phyloP scores from a whole-genome alignment of 345 rosid species.

The Draba incana region DNA sequence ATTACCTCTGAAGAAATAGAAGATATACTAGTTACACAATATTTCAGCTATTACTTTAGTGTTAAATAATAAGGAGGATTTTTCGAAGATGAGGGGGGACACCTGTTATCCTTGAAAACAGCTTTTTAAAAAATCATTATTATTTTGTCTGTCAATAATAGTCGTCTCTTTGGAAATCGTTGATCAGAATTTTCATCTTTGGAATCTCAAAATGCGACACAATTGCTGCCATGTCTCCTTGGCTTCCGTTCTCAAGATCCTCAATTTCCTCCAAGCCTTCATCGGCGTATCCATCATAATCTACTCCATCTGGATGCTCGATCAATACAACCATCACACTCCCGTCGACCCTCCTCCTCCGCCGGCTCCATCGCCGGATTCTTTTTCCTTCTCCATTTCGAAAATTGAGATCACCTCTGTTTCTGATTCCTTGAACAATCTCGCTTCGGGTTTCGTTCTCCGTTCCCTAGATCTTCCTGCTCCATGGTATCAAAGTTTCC shows the following conservation, averaged over 20 bases:
- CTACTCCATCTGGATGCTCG: constrained; percentile 90
- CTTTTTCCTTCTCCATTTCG: constrained; percentile 28
- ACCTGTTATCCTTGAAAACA: no score
- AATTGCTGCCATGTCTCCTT: constrained; percentile 77
- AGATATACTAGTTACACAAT: no score
- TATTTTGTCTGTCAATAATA: no score
- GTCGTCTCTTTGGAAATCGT: no score
- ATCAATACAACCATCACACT: constrained; percentile 64
- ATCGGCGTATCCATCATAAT: constrained; percentile 62
- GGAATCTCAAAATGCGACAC: constrained; percentile 49
- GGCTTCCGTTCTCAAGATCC: constrained; percentile 67
- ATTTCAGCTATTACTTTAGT: no score
- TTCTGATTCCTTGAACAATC: constrained; percentile 27
- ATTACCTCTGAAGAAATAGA: no score
- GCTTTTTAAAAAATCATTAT: no score
- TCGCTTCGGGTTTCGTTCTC: constrained; percentile 42
- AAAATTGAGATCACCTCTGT: constrained; percentile 38
- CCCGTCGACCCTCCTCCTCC: constrained; percentile 45
- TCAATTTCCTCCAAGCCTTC: constrained; percentile 74
- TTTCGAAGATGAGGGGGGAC: no score
- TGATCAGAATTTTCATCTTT: no score
- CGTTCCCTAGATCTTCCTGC: constrained; percentile 73
- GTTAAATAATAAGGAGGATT: no score
- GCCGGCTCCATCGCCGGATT: constrained; percentile 29
- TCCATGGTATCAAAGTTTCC: constrained; percentile 62